Conservation (phyloP, 257 asterid species). For the Solanum lycopersicoides region DNA sequence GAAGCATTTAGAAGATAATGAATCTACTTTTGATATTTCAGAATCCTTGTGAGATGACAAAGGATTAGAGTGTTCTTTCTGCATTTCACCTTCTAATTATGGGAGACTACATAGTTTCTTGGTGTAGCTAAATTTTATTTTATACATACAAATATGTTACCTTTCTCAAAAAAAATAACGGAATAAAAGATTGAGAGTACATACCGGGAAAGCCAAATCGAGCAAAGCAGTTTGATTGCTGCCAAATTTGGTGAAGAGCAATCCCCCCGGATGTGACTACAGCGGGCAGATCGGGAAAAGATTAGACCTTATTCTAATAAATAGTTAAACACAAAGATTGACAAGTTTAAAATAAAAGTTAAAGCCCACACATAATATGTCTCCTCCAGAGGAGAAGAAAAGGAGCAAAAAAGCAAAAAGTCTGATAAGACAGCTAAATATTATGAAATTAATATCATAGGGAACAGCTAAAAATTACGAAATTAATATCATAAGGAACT, state of each 20-base stretch:
- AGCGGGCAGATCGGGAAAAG: conserved; percentile 2
- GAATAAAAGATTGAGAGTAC: background rate
- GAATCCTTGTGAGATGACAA: background rate
- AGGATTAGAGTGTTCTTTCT: background rate
- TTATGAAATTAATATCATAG: background rate
- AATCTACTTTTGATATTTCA: background rate
- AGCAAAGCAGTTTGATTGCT: conserved; percentile 82
- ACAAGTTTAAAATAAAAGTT: background rate
- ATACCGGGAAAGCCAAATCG: conserved; percentile 87
- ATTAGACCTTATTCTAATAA: background rate
- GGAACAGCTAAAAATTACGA: background rate
- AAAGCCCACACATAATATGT: background rate
- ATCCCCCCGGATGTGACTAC: conserved; percentile 87
- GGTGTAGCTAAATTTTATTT: background rate
- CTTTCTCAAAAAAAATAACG: background rate
- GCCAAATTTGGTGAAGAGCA: conserved; percentile 79
- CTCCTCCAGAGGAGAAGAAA: background rate
- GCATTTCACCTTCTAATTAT: background rate
- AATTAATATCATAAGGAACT: background rate
- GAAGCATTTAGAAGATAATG: background rate
- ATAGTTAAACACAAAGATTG: background rate
- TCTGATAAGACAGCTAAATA: background rate
- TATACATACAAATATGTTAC: background rate
- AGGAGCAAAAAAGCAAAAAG: background rate
- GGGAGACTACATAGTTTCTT: background rate